Evolutionary conservation across 2,329 filamentous ascomycete species (phyloP).

Genomic region (Penicillium concentricum): DNA sequence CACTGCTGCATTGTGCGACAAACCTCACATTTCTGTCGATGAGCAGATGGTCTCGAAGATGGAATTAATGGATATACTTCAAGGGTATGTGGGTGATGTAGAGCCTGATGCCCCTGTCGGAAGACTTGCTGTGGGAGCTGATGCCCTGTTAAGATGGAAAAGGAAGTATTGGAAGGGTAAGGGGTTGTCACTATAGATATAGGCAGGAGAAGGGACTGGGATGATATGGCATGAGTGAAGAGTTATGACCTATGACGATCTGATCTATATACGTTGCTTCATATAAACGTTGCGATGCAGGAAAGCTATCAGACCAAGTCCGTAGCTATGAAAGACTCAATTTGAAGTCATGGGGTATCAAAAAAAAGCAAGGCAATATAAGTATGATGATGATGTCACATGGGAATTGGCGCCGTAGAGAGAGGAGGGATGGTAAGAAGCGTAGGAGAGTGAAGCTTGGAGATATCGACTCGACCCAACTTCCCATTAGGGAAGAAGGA

Average conservation of each 20-base stretch:
- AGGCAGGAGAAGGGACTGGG: background rate
- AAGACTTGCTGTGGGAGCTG: no score
- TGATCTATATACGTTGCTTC: background rate
- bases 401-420: background rate
- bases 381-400: background rate
- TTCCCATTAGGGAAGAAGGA: conserved; percentile 29
- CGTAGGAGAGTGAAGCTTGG: background rate
- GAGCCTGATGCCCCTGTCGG: no score
- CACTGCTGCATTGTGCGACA: no score
- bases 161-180: background rate
- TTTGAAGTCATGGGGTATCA: background rate
- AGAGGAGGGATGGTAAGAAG: background rate
- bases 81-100: no score
- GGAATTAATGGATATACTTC: no score
- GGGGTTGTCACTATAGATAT: background rate
- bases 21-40: no score
- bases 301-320: background rate
- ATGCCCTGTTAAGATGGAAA: no score
- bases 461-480: background rate
- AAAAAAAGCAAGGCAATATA: background rate
- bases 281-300: background rate
- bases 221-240: no score
- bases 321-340: background rate
- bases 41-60: no score
- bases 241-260: background rate